Conservation (phyloP, 331 rosid species). For the Dryas integrifolia region DNA sequence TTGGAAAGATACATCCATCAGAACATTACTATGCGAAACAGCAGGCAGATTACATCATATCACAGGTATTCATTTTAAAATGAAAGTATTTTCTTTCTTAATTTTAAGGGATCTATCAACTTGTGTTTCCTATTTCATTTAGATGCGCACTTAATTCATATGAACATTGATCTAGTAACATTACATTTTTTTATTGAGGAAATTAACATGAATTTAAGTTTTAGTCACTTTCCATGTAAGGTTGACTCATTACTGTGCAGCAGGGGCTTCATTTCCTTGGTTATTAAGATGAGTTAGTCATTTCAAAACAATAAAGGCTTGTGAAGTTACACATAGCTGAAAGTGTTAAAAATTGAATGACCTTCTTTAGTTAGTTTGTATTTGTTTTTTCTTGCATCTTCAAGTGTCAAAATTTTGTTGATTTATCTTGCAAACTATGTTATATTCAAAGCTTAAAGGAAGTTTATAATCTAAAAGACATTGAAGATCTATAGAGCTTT, state of each 20-base stretch:
- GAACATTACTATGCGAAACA: slow-evolving; percentile 93
- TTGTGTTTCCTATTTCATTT: slow-evolving; percentile 18
- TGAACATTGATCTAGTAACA: not conserved
- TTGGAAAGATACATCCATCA: slow-evolving; percentile 92
- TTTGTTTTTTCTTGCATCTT: not conserved
- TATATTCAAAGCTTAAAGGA: not conserved
- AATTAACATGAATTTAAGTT: not conserved
- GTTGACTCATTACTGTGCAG: not conserved
- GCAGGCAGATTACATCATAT: slow-evolving; percentile 82
- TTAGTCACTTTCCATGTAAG: not conserved
- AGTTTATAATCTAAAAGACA: not conserved
- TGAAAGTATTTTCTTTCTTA: slow-evolving; percentile 1
- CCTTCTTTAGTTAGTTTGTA: not conserved
- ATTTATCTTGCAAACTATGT: slow-evolving; percentile 1
- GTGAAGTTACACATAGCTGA: slow-evolving; percentile 2
- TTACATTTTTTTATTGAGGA: not conserved
- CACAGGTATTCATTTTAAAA: slow-evolving; percentile 58
- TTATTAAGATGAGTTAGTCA: not conserved
- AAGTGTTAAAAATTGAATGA: not conserved
- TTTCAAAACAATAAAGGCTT: not conserved
- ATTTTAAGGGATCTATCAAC: slow-evolving; percentile 6
- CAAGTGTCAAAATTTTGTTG: slow-evolving; percentile 6
- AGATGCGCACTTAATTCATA: not conserved
- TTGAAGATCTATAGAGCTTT: not conserved
- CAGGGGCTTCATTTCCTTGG: not conserved